A percentile compares a stretch with the other conserved stretches of the same genome.
Conservation (phyloP, 331 rosid species). For the Dryas integrifolia region DNA sequence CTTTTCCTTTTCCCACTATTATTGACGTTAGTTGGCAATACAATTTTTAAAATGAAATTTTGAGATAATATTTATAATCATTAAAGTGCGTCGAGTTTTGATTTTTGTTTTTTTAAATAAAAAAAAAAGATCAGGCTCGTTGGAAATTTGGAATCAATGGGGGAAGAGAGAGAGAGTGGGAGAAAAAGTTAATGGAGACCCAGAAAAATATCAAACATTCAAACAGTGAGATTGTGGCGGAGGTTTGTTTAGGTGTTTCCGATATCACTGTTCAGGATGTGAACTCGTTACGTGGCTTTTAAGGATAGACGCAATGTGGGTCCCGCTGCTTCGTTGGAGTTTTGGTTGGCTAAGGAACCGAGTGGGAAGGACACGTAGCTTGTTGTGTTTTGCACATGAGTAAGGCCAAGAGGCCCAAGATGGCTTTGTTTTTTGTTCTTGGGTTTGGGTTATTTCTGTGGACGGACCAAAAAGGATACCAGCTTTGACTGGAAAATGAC, state of each 20-base stretch:
- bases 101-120: not conserved
- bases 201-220: slow-evolving; percentile 6
- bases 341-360: not conserved
- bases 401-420: not conserved
- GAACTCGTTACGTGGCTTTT: not conserved
- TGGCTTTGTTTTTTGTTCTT: not conserved
- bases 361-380: not conserved
- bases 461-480: slow-evolving; percentile 6
- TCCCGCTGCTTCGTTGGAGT: not conserved
- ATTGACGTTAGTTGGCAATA: not conserved
- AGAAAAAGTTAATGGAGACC: not conserved
- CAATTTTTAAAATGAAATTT: not conserved
- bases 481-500: slow-evolving; percentile 1
- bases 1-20: slow-evolving; percentile 1
- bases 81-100: slow-evolving; percentile 1
- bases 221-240: not conserved
- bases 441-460: not conserved
- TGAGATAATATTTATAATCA: not conserved
- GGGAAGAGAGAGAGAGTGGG: not conserved
- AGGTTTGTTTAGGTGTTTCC: not conserved
- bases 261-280: not conserved
- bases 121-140: not conserved
- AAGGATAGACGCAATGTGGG: not conserved
- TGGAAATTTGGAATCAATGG: not conserved
- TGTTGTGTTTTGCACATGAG: not conserved